Evolutionary conservation across 768 basidiomycete species (phyloP).

Genomic region (Dentipellis sp.): DNA sequence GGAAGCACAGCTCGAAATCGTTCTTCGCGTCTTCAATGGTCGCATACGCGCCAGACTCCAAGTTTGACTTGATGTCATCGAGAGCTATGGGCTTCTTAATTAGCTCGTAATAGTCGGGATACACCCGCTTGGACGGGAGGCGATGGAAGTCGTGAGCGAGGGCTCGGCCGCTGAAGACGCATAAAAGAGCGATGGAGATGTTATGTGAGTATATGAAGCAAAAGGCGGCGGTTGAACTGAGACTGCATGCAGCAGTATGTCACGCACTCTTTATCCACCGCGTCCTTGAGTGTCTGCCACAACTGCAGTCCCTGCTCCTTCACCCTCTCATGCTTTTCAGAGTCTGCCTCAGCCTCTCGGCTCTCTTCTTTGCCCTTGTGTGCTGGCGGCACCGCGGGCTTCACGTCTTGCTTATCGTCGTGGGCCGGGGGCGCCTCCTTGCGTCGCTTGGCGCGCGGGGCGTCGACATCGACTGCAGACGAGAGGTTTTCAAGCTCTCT

Average conservation of each 20-base stretch:
- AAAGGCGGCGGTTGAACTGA: constrained; percentile 21
- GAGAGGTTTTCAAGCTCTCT: constrained; percentile 35
- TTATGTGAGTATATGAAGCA: constrained; percentile 16
- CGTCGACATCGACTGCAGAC: constrained; percentile 32
- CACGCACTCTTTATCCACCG: constrained; percentile 83
- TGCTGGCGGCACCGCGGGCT: constrained; percentile 25
- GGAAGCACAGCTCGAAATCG: constrained; percentile 72
- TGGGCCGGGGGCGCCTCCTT: constrained; percentile 29
- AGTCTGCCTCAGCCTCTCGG: constrained; percentile 18
- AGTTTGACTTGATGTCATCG: constrained; percentile 78
- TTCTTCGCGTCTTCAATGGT: constrained; percentile 58
- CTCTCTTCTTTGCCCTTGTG: constrained; percentile 19
- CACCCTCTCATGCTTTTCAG: constrained; percentile 26
- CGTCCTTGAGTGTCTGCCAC: constrained; percentile 76
- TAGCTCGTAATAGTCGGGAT: constrained; percentile 79
- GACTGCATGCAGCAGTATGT: constrained; percentile 22
- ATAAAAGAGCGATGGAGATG: constrained; percentile 18
- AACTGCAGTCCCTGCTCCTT: constrained; percentile 61
- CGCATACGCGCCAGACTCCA: constrained; percentile 50
- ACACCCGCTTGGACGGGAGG: constrained; percentile 60
- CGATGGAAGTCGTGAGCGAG: constrained; percentile 60
- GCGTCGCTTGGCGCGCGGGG: constrained; percentile 42
- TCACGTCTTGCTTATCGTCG: constrained; percentile 32
- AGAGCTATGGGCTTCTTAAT: constrained; percentile 81
- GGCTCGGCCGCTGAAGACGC: constrained; percentile 42